Evolutionary conservation across 2,329 filamentous ascomycete genomes (phyloP).

Genomic region (Furcasterigmium furcatum): DNA sequence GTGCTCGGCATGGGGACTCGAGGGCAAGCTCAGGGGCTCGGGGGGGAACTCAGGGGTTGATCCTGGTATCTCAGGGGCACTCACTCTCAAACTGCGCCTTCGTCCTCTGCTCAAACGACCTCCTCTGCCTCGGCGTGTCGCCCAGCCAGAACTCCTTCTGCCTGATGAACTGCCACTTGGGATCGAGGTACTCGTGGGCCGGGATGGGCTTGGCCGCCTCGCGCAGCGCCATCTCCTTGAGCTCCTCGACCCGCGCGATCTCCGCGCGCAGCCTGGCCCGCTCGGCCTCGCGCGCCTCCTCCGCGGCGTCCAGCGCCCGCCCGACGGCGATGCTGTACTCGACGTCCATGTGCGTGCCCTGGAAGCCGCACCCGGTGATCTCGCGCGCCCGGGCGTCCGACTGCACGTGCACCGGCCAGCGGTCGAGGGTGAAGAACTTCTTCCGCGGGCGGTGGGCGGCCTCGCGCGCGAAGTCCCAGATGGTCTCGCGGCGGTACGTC

Average conservation of each 20-base stretch:
- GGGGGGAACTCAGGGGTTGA: no score
- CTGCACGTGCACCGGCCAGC: conserved; percentile 44
- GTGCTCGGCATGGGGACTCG: no score
- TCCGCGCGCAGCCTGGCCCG: neutral
- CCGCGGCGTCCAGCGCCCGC: neutral
- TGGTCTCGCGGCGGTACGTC: conserved; percentile 21
- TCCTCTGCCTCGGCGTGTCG: conserved; percentile 23
- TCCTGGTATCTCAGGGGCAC: neutral
- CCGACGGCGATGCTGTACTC: neutral
- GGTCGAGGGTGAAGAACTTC: conserved; percentile 40
- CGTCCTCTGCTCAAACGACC: conserved; percentile 15
- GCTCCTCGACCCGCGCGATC: neutral
- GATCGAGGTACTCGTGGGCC: conserved; percentile 32
- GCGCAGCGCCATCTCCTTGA: neutral
- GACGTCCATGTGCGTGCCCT: no score
- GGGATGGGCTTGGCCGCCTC: conserved; percentile 3
- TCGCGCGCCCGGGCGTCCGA: no score
- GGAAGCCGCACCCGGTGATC: no score
- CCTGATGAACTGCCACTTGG: conserved; percentile 15
- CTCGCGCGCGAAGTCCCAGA: conserved; percentile 31
- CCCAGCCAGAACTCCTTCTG: conserved; percentile 21
- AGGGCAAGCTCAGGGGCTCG: no score
- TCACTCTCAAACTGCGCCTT: neutral
- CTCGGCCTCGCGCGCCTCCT: neutral
- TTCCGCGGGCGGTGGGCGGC: conserved; percentile 12